Base-by-base conservation (phyloP, 176 grass and related monocot species). In the Puccinellia tenuiflora region DNA sequence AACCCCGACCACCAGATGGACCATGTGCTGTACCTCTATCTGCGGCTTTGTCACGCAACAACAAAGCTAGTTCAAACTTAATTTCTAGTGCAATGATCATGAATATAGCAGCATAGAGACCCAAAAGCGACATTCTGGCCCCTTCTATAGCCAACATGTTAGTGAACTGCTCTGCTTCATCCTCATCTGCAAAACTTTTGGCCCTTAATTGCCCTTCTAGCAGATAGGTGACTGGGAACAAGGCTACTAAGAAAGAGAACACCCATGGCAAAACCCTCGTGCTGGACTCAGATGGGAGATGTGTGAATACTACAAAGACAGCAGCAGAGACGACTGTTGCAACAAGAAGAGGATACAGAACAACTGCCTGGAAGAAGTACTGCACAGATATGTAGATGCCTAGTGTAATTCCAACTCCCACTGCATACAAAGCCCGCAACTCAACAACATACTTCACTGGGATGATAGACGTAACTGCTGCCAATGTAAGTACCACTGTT, bases 51-150 rank as follows among this genome's bases (percentile, higher is more conserved):
- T 99, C 96, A 53, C 80, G 92, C 89, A 99, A 46, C 37, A 99
- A 51, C 69, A 92, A 86, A 61, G 96, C 73, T 75, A 99, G 79
- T 78, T 99, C 96, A 79, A 99, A 99, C 62, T 99, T 96, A 26
- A 96, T 92, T 73, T 92, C 96, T 60, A 99, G 85, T 53, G 93
- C 85, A 85, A 99, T 96, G 46, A 99, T 92, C 89, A 99, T 96
- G 66, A 99, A 99, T 83, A 99, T 99, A 71, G 91, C 90, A 76
- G 96, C 96, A 93, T 99, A 96, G 60, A 99, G 89, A 75, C 96
- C 96, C 81, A 99, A 88, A 73, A 99, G 93, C 20, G 93, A 96
- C 85, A 94, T 90, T 84, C 93, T 99, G 29, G 96, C 93, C 68
- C 91, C 96, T 90, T 99, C 93, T 78, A 99, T 86, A 67, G 96